Evolutionary conservation across 2,329 filamentous ascomycete genomes (phyloP).

Genomic region (Penicillium thymicola): DNA sequence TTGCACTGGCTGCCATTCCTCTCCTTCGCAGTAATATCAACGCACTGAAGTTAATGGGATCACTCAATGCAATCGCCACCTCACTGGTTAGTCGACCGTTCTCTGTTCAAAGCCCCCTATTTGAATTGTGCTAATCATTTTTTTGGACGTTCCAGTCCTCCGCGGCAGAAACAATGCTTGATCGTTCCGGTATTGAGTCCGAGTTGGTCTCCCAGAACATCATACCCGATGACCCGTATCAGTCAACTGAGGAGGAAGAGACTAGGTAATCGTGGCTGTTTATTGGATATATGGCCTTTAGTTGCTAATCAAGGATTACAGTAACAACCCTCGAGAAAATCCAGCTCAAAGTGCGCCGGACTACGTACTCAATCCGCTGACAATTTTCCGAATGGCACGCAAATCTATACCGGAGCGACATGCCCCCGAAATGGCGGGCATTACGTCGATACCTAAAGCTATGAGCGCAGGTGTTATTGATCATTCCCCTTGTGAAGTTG

Average conservation of each 20-base stretch:
- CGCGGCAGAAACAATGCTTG: slow-evolving; percentile 23
- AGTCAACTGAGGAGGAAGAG: slow-evolving; percentile 12
- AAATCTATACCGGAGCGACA: slow-evolving; percentile 26
- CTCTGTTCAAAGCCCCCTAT: too few relatives aligned
- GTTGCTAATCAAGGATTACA: background rate
- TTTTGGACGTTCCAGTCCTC: background rate
- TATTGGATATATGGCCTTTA: background rate
- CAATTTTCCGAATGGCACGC: slow-evolving; percentile 26
- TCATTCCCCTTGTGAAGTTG: background rate
- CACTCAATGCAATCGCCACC: slow-evolving; percentile 21
- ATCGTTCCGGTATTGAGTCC: slow-evolving; percentile 21
- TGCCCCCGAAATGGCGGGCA: slow-evolving; percentile 19
- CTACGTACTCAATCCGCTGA: slow-evolving; percentile 27
- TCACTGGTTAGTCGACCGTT: slow-evolving; percentile 12
- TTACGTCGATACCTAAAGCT: slow-evolving; percentile 8
- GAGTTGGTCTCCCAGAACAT: slow-evolving; percentile 18
- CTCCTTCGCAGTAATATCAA: slow-evolving; percentile 22
- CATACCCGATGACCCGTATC: slow-evolving; percentile 22
- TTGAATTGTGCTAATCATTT: background rate
- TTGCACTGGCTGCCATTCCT: slow-evolving; percentile 17
- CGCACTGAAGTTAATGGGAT: slow-evolving; percentile 20
- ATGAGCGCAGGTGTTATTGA: background rate
- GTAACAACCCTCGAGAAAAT: slow-evolving; percentile 11
- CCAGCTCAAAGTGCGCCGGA: slow-evolving; percentile 23
- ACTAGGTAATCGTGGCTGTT: slow-evolving; percentile 2